Base-by-base conservation (phyloP, 257 asterid species). In the Nicotiana tabacum region DNA sequence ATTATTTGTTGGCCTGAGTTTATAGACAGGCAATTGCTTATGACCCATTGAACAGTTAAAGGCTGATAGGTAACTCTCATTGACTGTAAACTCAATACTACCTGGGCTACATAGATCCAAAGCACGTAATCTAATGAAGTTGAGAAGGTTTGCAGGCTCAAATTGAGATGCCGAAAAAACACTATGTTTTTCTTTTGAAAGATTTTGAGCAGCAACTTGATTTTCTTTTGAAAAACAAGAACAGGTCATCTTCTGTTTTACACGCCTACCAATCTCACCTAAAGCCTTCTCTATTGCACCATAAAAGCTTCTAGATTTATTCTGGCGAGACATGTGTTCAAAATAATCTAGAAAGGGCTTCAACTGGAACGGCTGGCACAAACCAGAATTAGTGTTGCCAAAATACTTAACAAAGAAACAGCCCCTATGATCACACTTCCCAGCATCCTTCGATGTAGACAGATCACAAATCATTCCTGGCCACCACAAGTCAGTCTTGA, bases 41-140 rank as follows among this genome's bases (percentile, higher is more conserved):
- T 94, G 99, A 82, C 99, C 99, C 32, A 89, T 32, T 18, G 97
- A 94, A 81, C 83, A 68, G 84, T 88, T 90, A 89, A 90, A 93
- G 27, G 94, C 91, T 0, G 90, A 89, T 58, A 95, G 87, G 66
- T 90, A 82, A 67, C 84, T 91, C 88, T 89, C 89, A 79, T 86
- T 77, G 24, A 89, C 83, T 24, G 82, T 83, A 81, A 91, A 77
- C 81, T 92, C 90, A 56, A 92, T 21, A 85, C 85, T 87, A 83
- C 87, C 81, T 33, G 92, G 91, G 21, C 67, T 72, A 66, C 67
- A 37, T 81, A 66, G 83, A 81, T 85, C 77, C 43, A 82, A 66
- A 5, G 96, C 98, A 33, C 90, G 85, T 78, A 82, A 12, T 86
- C 81, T 89, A 68, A 94, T 77, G 57, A 78, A 11, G 56, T 90